These are phyloP conservation scores for Botrytis tulipae DNA, from an alignment of 2,329 filamentous ascomycete genomes.

Conservation along the genomic window DNA sequence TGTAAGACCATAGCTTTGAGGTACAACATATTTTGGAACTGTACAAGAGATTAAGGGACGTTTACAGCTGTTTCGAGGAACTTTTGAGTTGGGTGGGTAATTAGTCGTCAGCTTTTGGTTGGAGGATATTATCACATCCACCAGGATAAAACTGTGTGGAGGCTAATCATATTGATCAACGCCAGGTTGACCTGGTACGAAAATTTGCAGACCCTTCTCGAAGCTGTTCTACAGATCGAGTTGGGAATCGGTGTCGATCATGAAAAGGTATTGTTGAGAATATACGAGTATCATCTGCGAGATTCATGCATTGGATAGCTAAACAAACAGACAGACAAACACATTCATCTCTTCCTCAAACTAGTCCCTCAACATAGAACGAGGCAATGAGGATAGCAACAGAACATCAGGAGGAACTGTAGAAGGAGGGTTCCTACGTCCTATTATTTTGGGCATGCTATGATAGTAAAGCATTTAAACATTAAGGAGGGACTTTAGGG, in stretches of 20 bases:
- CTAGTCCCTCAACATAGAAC: no score
- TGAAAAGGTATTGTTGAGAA: neutral
- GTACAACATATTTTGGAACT: neutral
- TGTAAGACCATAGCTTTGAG: neutral
- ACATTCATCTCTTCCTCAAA: neutral
- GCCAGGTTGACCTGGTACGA: constrained; percentile 2
- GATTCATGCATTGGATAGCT: no score
- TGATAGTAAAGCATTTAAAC: neutral
- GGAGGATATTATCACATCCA: neutral
- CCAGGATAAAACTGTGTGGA: neutral
- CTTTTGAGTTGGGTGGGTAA: neutral
- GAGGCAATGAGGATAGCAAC: neutral
- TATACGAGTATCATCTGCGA: no score
- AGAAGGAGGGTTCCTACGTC: neutral
- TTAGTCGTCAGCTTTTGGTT: neutral
- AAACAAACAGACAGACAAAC: neutral
- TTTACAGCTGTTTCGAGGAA: neutral
- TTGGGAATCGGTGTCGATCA: neutral
- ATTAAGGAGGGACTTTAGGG: neutral
- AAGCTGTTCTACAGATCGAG: neutral
- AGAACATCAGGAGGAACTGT: neutral
- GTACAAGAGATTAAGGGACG: neutral
- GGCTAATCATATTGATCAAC: constrained; percentile 11
- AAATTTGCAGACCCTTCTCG: constrained; percentile 2
- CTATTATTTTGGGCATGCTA: neutral